phyloP scores from a whole-genome alignment of 495 filamentous ascomycete genomes.

The Hypoxylon subgilvum region DNA sequence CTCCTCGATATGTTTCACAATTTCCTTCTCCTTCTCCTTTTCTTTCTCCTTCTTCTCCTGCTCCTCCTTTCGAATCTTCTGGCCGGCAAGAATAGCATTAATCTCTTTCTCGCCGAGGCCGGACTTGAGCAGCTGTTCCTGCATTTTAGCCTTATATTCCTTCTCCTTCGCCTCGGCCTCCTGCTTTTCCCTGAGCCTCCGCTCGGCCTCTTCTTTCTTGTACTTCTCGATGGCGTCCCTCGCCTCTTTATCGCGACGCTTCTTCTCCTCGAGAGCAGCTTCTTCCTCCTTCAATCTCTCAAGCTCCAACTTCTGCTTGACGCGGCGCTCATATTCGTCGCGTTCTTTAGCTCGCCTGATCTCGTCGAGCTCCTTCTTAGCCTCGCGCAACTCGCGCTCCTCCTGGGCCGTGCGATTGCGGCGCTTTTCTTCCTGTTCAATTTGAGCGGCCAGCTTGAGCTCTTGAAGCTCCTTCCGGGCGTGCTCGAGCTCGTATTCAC shows the following conservation, averaged over 20 bases:
- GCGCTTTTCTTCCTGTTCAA: constrained; percentile 51
- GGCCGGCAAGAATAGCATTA: constrained; percentile 57
- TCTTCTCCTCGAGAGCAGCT: constrained; percentile 52
- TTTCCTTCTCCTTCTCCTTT: constrained; percentile 20
- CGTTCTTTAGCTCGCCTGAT: constrained; percentile 48
- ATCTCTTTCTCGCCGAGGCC: constrained; percentile 61
- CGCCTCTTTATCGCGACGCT: constrained; percentile 61
- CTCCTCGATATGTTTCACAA: constrained; percentile 23
- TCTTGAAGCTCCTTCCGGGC: constrained; percentile 44
- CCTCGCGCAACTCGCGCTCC: constrained; percentile 50
- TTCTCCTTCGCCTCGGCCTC: constrained; percentile 58
- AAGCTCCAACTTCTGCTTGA: constrained; percentile 59
- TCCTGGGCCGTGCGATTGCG: constrained; percentile 50
- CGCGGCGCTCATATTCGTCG: constrained; percentile 54
- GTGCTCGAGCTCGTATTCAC: constrained; percentile 43
- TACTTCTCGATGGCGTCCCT: constrained; percentile 61
- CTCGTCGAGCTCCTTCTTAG: constrained; percentile 55
- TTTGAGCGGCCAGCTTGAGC: constrained; percentile 41
- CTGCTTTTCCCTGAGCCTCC: constrained; percentile 50
- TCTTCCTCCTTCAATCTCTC: constrained; percentile 66
- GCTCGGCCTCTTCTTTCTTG: constrained; percentile 62
- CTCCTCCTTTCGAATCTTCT: constrained; percentile 53
- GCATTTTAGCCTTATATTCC: constrained; percentile 55
- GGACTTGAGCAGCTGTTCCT: constrained; percentile 57
- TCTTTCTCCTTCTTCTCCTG: constrained; percentile 24